Conservation (phyloP, 2,329 filamentous ascomycete species). For the Dactylonectria estremocensis region DNA sequence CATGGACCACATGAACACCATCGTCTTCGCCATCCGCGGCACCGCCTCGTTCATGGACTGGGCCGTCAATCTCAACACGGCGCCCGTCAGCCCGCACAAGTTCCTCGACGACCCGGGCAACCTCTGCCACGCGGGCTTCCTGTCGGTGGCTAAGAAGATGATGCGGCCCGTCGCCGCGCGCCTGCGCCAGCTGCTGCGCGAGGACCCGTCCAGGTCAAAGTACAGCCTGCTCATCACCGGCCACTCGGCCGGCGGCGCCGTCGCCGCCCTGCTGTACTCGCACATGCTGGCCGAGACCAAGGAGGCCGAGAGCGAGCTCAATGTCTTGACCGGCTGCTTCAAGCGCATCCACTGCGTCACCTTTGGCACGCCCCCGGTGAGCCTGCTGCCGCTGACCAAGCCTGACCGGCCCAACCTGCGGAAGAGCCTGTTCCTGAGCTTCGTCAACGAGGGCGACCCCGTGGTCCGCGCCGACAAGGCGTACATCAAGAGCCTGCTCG, state of each 20-base stretch:
- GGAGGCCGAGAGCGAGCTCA: slow-evolving; percentile 77
- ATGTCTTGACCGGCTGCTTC: slow-evolving; percentile 78
- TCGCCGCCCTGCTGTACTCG: slow-evolving; percentile 83
- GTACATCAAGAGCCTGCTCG: slow-evolving; percentile 81
- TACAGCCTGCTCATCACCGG: slow-evolving; percentile 87
- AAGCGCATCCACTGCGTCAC: slow-evolving; percentile 87
- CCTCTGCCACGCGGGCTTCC: slow-evolving; percentile 85
- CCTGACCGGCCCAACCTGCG: slow-evolving; percentile 64
- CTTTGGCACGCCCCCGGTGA: slow-evolving; percentile 87
- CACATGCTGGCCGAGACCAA: slow-evolving; percentile 80
- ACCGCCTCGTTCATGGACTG: slow-evolving; percentile 88
- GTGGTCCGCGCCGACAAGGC: slow-evolving; percentile 83
- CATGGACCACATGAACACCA: slow-evolving; percentile 82
- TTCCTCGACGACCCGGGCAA: slow-evolving; percentile 87
- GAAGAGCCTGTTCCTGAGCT: slow-evolving; percentile 83
- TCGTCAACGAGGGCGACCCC: slow-evolving; percentile 90
- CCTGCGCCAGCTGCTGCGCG: slow-evolving; percentile 78
- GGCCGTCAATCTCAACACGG: slow-evolving; percentile 84
- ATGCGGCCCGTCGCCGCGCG: slow-evolving; percentile 79
- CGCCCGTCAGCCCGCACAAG: slow-evolving; percentile 74
- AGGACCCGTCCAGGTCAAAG: slow-evolving; percentile 76
- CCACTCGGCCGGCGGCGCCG: slow-evolving; percentile 88
- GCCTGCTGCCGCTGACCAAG: slow-evolving; percentile 77
- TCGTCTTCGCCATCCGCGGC: slow-evolving; percentile 88
- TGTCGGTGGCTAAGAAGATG: slow-evolving; percentile 83